Base-by-base conservation (phyloP, 768 basidiomycete species). In the Phanerochaete sordida region DNA sequence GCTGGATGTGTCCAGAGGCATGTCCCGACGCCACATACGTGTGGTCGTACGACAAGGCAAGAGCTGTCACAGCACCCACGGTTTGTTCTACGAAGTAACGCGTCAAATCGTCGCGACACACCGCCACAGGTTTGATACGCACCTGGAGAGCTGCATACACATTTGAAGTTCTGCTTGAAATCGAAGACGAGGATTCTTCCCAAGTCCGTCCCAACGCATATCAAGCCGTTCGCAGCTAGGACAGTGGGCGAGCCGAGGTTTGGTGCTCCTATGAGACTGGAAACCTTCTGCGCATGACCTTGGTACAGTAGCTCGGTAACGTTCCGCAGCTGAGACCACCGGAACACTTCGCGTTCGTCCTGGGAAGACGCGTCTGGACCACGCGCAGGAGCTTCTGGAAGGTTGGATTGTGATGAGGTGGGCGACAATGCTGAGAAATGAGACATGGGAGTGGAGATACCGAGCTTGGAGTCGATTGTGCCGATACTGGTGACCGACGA, bases 1-100 rank as follows among this genome's bases (percentile, higher is more conserved):
- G 79, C 66, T 91, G 88, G 48, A 99, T 85, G 65, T 93, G 80
- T 2, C 96, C 97, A 2, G 81, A 81, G 5, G 84, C 78, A 73
- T 98, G 93, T 0, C 97, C 97, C 2, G 88, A 88, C 0, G 89
- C 96, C 51, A 98, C 78, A 71, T 87, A 97, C 1, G 95, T 98
- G 65, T 94, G 93, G 69, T 99, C 97, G 66, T 92, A 86, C 9
- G 95, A 97, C 48, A 99, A 77, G 0, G 93, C 88, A 15, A 99
- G 73, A 1, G 95, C 90, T n/a, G 91, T 95, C 8, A 94, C 90
- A 15, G 91, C 73, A 21, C 93, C 93, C 11, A 87, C 74, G 2
- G 74, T 73, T 65, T 77, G 85, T 44, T 79, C 89, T 90, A 73
- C 15, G 39, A 11, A 19, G n/a, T 19, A 19, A 43, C 19, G 19